These are phyloP conservation scores for Russula abietina DNA, from an alignment of 768 basidiomycete species.

Conservation along the genomic window DNA sequence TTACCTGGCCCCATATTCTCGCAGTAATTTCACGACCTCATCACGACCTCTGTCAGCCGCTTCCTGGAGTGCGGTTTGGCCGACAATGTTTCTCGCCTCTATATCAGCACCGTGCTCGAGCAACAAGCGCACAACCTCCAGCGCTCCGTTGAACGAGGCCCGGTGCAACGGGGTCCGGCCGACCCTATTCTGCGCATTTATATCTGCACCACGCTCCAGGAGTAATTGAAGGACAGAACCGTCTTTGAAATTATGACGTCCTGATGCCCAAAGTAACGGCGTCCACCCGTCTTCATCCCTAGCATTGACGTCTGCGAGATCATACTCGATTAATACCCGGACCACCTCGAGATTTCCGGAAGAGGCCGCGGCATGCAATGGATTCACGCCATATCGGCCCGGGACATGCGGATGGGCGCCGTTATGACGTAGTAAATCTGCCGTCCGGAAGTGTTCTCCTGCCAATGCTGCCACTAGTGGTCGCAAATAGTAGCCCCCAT, in stretches of 20 bases:
- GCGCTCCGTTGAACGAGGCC: not conserved
- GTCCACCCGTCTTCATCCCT: not conserved
- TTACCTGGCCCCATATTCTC: too few species aligned
- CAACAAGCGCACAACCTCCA: not conserved
- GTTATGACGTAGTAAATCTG: not conserved
- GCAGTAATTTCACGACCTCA: too few species aligned
- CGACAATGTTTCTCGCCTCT: not conserved
- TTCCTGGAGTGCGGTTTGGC: not conserved
- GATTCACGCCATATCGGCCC: accelerated
- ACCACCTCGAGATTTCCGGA: not conserved
- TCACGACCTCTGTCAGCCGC: too few species aligned
- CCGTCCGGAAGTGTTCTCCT: not conserved
- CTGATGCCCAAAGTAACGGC: not conserved
- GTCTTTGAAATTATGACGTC: not conserved
- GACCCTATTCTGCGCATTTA: not conserved
- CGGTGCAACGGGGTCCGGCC: not conserved
- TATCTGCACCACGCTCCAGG: not conserved
- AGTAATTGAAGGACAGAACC: not conserved
- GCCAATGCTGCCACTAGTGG: not conserved
- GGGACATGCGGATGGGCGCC: not conserved
- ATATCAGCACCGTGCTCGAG: not conserved
- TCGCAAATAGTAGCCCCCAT: not conserved
- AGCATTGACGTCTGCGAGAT: not conserved
- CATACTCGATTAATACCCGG: not conserved
- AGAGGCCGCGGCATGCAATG: not conserved